Percentiles rank a stretch among this genome's conserved stretches.
These are phyloP conservation scores for Gentiana macrophylla DNA, from an alignment of 257 asterid species.

Conservation along the genomic window DNA sequence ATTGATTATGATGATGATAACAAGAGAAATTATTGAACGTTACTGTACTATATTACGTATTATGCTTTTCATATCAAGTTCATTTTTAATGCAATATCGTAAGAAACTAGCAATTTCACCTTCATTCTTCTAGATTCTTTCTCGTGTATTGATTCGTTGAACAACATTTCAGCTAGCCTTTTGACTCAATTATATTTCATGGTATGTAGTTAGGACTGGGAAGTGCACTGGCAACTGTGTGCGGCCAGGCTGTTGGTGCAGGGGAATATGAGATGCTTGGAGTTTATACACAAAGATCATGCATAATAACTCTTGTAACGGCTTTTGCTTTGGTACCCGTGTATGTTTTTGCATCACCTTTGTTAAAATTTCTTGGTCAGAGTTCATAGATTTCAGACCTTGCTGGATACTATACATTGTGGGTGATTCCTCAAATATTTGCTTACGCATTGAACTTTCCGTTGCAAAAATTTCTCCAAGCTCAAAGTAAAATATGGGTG, in stretches of 20 bases:
- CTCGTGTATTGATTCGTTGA: too few relatives aligned
- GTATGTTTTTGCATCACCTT: conserved; percentile 45
- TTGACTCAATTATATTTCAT: too few relatives aligned
- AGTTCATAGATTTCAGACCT: conserved; percentile 29
- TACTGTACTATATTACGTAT: too few relatives aligned
- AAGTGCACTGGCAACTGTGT: conserved; percentile 80
- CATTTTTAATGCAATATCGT: too few relatives aligned
- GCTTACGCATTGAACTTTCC: conserved; percentile 24
- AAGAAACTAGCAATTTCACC: too few relatives aligned
- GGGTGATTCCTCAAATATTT: conserved; percentile 45
- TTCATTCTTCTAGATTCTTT: too few relatives aligned
- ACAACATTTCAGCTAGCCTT: too few relatives aligned
- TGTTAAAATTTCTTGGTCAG: conserved; percentile 40
- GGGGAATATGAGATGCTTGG: conserved; percentile 56
- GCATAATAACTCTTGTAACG: conserved; percentile 40
- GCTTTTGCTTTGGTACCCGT: conserved; percentile 43
- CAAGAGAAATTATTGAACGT: too few relatives aligned
- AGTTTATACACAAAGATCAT: conserved; percentile 66
- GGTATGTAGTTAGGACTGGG: conserved; percentile 71
- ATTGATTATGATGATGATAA: too few relatives aligned
- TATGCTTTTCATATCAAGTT: too few relatives aligned
- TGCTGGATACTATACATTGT: conserved; percentile 55
- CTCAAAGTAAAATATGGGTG: conserved; percentile 21
- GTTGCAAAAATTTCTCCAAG: conserved; percentile 27
- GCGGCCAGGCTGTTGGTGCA: conserved; percentile 87